Evolutionary conservation across 495 filamentous ascomycete genomes (phyloP).

Genomic region (Staphylotrichum tortipilum): DNA sequence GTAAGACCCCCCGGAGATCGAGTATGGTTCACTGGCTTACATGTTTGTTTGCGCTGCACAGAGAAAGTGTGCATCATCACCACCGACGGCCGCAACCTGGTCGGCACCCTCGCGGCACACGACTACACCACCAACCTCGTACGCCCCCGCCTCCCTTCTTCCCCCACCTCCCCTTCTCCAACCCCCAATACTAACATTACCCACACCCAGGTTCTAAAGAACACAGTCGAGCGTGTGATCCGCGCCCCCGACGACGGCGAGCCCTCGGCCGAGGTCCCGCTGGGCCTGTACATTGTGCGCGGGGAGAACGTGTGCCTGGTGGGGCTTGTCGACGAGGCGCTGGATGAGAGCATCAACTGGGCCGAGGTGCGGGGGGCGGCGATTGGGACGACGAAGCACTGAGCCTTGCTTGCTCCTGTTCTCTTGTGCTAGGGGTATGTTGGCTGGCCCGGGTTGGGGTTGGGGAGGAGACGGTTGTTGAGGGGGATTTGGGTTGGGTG

Average conservation of each 20-base stretch:
- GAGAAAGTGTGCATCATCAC: constrained; percentile 90
- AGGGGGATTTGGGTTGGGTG: too few relatives aligned
- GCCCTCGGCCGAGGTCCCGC: constrained; percentile 66
- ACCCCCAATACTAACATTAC: background rate
- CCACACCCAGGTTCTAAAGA: constrained; percentile 51
- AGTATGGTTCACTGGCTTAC: too few relatives aligned
- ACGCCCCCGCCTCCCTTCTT: constrained; percentile 7
- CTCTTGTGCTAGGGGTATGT: too few relatives aligned
- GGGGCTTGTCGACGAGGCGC: constrained; percentile 78
- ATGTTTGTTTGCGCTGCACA: too few relatives aligned
- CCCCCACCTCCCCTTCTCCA: background rate
- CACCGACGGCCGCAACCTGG: constrained; percentile 80
- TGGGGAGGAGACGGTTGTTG: background rate
- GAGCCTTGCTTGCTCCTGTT: too few relatives aligned
- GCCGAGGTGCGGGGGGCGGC: constrained; percentile 74
- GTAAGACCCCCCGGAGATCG: too few relatives aligned
- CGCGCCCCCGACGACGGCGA: constrained; percentile 73
- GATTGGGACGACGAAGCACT: constrained; percentile 73
- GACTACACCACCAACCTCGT: constrained; percentile 90
- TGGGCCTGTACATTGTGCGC: constrained; percentile 85
- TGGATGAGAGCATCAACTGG: constrained; percentile 89
- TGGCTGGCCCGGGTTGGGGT: too few relatives aligned
- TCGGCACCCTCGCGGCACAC: constrained; percentile 74
- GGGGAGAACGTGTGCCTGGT: constrained; percentile 93
- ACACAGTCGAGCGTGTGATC: constrained; percentile 86